phyloP scores from a whole-genome alignment of 768 basidiomycete genomes.

The Boletus rubescentipes region DNA sequence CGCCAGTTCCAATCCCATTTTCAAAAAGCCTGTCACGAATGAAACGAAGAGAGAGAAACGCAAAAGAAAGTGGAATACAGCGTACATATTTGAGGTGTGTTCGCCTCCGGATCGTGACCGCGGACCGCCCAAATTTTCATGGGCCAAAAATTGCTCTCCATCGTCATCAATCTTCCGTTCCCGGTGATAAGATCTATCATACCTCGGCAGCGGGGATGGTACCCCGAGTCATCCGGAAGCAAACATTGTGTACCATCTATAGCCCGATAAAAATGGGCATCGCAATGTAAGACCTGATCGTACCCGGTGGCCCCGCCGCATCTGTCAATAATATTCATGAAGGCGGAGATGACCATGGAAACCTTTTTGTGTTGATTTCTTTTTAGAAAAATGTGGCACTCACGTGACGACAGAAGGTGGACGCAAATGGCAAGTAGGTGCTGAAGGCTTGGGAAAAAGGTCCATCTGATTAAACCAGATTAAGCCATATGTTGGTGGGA shows the following conservation, averaged over 20 bases:
- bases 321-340: conserved; percentile 10
- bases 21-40: not conserved
- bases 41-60: not conserved
- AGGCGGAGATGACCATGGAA: conserved; percentile 29
- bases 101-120: not conserved
- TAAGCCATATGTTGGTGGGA: conserved; percentile 7
- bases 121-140: conserved; percentile 44
- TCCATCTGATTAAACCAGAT: conserved; percentile 4
- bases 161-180: conserved; percentile 60
- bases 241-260: conserved; percentile 24
- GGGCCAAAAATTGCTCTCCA: conserved; percentile 49
- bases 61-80: not conserved
- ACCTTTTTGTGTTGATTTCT: not conserved
- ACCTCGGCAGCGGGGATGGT: conserved; percentile 44
- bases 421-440: conserved; percentile 40
- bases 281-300: conserved; percentile 13
- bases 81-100: not conserved
- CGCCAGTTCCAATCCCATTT: not conserved
- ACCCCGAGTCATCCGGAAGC: conserved; percentile 13
- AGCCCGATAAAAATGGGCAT: conserved; percentile 16
- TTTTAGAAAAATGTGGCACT: conserved; percentile 25
- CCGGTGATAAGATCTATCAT: conserved; percentile 63
- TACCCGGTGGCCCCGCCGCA: not conserved
- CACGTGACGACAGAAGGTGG: conserved; percentile 61
- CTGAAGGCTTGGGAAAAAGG: conserved; percentile 14